Conservation (phyloP, 495 filamentous ascomycete species). For the Tuber borchii region DNA sequence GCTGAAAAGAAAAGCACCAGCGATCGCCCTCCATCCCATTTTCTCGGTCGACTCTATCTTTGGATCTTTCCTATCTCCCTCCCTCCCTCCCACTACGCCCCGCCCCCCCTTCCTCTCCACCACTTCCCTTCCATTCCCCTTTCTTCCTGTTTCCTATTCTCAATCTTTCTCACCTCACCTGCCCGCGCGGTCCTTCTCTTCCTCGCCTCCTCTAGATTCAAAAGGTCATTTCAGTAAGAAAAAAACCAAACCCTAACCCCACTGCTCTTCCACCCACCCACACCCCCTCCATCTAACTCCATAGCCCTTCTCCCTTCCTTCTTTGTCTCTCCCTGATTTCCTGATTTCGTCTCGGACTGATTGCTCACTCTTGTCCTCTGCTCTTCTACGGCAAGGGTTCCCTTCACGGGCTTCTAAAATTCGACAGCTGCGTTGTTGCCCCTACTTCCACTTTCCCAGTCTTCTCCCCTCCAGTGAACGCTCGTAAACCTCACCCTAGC, state of each 20-base stretch:
- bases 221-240: not conserved
- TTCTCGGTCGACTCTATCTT: constrained; percentile 39
- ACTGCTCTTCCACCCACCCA: constrained; percentile 11
- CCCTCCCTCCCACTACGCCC: constrained; percentile 16
- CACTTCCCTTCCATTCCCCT: constrained; percentile 31
- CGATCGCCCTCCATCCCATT: constrained; percentile 23
- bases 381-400: constrained; percentile 29
- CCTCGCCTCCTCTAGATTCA: not conserved
- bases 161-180: not conserved
- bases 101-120: constrained; percentile 21
- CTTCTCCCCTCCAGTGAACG: constrained; percentile 34
- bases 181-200: not conserved
- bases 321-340: constrained; percentile 30
- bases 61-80: constrained; percentile 24
- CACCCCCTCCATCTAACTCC: constrained; percentile 1
- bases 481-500: constrained; percentile 39
- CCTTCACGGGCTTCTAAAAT: constrained; percentile 29
- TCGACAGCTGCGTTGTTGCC: constrained; percentile 29
- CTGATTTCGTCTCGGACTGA: constrained; percentile 37
- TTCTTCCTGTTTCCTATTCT: not conserved
- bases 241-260: not conserved
- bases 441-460: constrained; percentile 27
- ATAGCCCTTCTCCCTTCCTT: constrained; percentile 18
- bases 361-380: constrained; percentile 33
- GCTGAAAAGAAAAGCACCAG: constrained; percentile 23